Evolutionary conservation across 345 rosid species (phyloP), one percentile per base, ranked within the genome.

Genomic region (Hibiscus trionum): DNA sequence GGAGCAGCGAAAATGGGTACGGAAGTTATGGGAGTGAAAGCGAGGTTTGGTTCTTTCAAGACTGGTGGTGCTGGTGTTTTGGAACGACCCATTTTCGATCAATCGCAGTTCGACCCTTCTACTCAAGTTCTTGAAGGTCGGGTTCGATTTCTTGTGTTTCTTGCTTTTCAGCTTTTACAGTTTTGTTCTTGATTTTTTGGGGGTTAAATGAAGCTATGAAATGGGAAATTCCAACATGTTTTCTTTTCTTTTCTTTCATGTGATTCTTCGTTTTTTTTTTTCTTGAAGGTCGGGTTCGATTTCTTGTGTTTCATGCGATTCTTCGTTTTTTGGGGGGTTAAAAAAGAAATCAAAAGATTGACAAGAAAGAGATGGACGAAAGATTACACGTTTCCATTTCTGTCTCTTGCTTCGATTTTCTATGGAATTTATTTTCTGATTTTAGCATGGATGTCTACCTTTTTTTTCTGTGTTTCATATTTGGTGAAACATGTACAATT

Each of bases 31-130:
- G 35, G 16, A 11, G 58, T 58, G 11, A 65, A 73, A 64, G 78
- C 77, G 8, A 17, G 69, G 4, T 66, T 59, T 74, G 70, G 61
- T 14, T 67, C 81, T 58, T 66, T 71, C 37, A 75, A 66, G 70
- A 44, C 31, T 14, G 80, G 83, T 21, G 80, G 74, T 44, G 71
- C 78, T 37, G 74, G 80, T 19, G 64, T 77, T 12, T 31, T 80
- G 56, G 80, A 80, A 67, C 73, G 73, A 55, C 80, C 83, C 33
- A 21, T 33, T 26, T 77, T 74, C 12, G 80, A 77, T 71, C 83
- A 66, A 46, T 80, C 83, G 52, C 74, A 77, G 35, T 71, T 61
- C 29, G 83, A 80, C 46, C 73, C 80, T 61, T 55, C 76, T 16
- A 16, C 76, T 14, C 76, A 74, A 61, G 80, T 62, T 60, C 77